phyloP scores from a whole-genome alignment of 768 basidiomycete species.

The Obba rivulosa region DNA sequence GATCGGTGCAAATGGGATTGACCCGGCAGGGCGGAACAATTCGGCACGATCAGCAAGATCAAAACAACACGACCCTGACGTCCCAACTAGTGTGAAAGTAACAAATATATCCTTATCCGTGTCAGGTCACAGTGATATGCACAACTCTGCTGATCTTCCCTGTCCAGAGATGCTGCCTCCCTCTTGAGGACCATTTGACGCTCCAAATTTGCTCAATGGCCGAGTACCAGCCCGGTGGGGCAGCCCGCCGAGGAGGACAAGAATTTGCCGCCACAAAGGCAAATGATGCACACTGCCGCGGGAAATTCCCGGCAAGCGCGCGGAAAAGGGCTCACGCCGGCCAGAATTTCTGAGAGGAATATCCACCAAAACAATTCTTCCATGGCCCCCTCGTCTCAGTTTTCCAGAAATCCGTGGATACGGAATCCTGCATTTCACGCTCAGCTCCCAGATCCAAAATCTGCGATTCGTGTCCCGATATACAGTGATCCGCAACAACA shows the following conservation, averaged over 20 bases:
- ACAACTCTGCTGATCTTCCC: slow-evolving; percentile 2
- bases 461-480: slow-evolving; percentile 26
- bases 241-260: no score
- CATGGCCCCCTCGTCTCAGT: slow-evolving; percentile 3
- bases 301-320: no score
- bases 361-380: slow-evolving; percentile 1
- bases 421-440: background rate
- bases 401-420: slow-evolving; percentile 12
- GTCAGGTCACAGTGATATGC: background rate
- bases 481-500: slow-evolving; percentile 32
- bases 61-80: slow-evolving; percentile 5
- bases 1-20: no score
- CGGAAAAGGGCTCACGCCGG: no score
- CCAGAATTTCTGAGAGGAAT: background rate
- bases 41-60: slow-evolving; percentile 5
- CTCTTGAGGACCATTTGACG: background rate
- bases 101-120: slow-evolving; percentile 1
- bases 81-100: slow-evolving; percentile 1
- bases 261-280: no score
- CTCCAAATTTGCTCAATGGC: no score
- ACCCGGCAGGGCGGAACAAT: background rate
- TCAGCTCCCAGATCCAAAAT: slow-evolving; percentile 20
- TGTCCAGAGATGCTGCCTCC: background rate
- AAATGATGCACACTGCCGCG: no score
- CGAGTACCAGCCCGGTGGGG: no score